Percentiles rank a stretch among this genome's conserved stretches.
These are phyloP conservation scores for Hypsizygus marmoreus DNA, from an alignment of 768 basidiomycete genomes.

Conservation along the genomic window DNA sequence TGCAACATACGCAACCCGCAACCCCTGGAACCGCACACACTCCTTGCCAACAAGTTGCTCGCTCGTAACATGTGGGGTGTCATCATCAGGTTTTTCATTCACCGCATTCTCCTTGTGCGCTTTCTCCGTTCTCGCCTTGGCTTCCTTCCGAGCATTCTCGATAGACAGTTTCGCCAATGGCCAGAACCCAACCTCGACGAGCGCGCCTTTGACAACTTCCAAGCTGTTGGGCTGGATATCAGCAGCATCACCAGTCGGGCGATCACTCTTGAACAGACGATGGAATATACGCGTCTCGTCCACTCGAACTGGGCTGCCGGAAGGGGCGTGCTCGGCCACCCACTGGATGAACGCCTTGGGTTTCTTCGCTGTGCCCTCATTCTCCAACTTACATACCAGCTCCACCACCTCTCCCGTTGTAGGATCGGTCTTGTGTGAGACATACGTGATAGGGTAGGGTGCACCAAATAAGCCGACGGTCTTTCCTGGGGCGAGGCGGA, in stretches of 20 bases:
- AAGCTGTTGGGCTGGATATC: constrained; percentile 86
- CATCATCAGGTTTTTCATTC: constrained; percentile 35
- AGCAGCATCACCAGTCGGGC: constrained; percentile 81
- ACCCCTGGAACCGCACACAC: constrained; percentile 93
- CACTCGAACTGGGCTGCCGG: constrained; percentile 80
- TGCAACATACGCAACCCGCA: constrained; percentile 93
- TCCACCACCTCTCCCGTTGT: constrained; percentile 74
- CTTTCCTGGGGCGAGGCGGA: constrained; percentile 96
- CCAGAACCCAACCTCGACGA: constrained; percentile 92
- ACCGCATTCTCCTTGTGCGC: constrained; percentile 50
- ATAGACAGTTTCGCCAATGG: constrained; percentile 70
- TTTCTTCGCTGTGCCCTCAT: constrained; percentile 65
- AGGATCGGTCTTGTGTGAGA: constrained; percentile 81
- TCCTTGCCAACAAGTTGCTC: constrained; percentile 88
- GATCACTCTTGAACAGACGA: constrained; percentile 91
- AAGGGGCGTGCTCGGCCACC: constrained; percentile 83
- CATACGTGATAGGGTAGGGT: constrained; percentile 89
- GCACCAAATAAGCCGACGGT: constrained; percentile 96
- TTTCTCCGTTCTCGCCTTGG: constrained; percentile 61
- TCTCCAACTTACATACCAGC: constrained; percentile 78
- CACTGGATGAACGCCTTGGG: constrained; percentile 96
- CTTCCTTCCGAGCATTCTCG: constrained; percentile 63
- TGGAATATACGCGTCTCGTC: constrained; percentile 93
- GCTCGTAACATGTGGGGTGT: constrained; percentile 71
- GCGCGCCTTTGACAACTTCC: constrained; percentile 75